Conservation (phyloP, 2,329 filamentous ascomycete species). For the Alternaria gaisen region DNA sequence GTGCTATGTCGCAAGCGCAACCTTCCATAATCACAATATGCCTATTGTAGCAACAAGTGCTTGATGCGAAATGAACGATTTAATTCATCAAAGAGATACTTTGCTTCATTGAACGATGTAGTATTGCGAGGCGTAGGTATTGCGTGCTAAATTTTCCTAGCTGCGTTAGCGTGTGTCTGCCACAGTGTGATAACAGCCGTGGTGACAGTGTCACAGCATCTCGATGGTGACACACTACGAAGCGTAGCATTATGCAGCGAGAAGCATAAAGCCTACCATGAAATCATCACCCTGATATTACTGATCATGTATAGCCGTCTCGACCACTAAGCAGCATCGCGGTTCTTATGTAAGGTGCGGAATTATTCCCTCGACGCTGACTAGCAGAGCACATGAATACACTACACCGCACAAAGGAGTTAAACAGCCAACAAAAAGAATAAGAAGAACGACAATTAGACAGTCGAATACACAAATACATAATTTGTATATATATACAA, state of each 20-base stretch:
- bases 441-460: too few relatives aligned
- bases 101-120: background rate
- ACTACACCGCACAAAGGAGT: background rate
- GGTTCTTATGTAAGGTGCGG: background rate
- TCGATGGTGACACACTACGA: background rate
- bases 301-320: background rate
- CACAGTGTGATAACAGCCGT: too few relatives aligned
- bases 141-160: background rate
- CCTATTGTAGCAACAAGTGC: background rate
- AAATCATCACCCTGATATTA: background rate
- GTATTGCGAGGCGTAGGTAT: background rate
- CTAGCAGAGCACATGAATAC: background rate
- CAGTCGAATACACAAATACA: background rate
- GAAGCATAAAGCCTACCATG: background rate
- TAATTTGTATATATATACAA: too few relatives aligned
- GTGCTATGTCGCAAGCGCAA: background rate
- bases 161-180: background rate
- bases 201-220: background rate
- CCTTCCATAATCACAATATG: background rate
- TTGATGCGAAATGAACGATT: background rate
- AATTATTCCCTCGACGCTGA: background rate
- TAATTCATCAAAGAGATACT: background rate
- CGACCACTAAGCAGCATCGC: background rate
- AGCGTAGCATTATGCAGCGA: background rate
- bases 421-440: too few relatives aligned